Evolutionary conservation across 1,284 basidiomycete genomes (phyloP).

Genomic region (Kwoniella shivajii): DNA sequence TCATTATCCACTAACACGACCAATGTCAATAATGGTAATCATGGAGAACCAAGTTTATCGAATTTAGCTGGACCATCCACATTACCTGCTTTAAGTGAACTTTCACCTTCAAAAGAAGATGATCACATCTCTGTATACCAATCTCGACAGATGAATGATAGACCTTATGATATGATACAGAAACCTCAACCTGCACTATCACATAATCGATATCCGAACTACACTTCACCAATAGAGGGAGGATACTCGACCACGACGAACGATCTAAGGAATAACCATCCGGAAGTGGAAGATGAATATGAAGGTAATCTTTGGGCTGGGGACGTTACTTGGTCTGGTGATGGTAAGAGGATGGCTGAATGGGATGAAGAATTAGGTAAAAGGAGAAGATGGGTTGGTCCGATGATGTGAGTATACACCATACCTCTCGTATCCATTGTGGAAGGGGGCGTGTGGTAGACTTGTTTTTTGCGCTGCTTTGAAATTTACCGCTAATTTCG

Average conservation of each 20-base stretch:
- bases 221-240: conserved; percentile 25
- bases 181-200: conserved; percentile 40
- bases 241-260: neutral
- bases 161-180: conserved; percentile 8
- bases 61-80: neutral
- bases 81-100: conserved; percentile 5
- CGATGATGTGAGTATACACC: conserved; percentile 40
- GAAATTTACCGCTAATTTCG: too few relatives aligned
- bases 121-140: neutral
- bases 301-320: conserved; percentile 28
- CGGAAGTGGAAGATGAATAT: conserved; percentile 33
- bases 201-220: conserved; percentile 46
- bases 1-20: conserved; percentile 1
- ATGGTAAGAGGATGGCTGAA: conserved; percentile 37
- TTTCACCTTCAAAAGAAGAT: neutral
- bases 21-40: neutral
- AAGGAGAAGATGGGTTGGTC: conserved; percentile 48
- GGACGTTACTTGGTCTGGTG: conserved; percentile 12
- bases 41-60: neutral
- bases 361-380: conserved; percentile 26
- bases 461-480: too few relatives aligned
- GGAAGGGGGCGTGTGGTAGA: too few relatives aligned
- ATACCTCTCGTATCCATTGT: too few relatives aligned
- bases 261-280: conserved; percentile 23
- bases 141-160: neutral